Conservation (phyloP, 345 rosid genomes). For the Hibiscus mutabilis region DNA sequence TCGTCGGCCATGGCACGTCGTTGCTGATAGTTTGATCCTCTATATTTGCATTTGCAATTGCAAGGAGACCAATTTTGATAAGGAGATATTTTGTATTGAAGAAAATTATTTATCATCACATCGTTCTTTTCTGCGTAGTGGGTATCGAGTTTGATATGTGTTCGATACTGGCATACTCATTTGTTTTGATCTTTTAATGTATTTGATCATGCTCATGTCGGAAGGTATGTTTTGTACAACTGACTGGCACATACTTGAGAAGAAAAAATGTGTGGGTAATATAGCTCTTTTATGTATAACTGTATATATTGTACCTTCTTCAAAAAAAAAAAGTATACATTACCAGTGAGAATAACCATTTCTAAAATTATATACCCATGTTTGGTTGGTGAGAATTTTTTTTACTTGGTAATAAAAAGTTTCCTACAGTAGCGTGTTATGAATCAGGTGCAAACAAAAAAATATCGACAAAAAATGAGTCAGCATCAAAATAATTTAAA, state of each 20-base stretch:
- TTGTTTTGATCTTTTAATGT: not conserved
- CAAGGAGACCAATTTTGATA: constrained; percentile 35
- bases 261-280: not conserved
- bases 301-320: not conserved
- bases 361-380: too few relatives aligned
- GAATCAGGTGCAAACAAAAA: too few relatives aligned
- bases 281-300: not conserved
- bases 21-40: not conserved
- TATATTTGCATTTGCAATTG: constrained; percentile 5
- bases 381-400: too few relatives aligned
- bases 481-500: too few relatives aligned
- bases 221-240: not conserved
- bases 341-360: too few relatives aligned
- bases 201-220: not conserved
- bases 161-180: not conserved
- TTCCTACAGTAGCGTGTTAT: too few relatives aligned
- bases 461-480: too few relatives aligned
- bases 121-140: not conserved
- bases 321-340: too few relatives aligned
- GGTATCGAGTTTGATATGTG: not conserved
- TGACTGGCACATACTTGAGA: not conserved
- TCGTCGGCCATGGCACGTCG: not conserved
- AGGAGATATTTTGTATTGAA: constrained; percentile 4
- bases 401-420: too few relatives aligned
- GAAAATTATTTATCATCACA: not conserved